A percentile compares a stretch with the other conserved stretches of the same genome.
Conservation (phyloP, 768 basidiomycete genomes). For the Mycena galericulata region DNA sequence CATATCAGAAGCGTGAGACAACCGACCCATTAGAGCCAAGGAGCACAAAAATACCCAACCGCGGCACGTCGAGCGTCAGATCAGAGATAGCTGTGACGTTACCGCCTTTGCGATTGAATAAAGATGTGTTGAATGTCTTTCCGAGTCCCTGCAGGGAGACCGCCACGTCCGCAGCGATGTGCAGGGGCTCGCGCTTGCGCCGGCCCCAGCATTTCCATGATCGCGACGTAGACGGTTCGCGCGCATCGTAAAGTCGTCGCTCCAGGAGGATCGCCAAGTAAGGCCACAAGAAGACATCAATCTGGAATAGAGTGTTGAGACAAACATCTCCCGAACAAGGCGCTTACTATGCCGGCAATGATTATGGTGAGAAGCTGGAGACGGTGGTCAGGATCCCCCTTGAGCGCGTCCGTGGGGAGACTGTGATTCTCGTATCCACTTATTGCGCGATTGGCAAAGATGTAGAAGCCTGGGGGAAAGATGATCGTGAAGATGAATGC, state of each 20-base stretch:
- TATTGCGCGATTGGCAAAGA: constrained; percentile 76
- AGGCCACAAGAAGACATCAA: constrained; percentile 82
- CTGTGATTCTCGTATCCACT: constrained; percentile 75
- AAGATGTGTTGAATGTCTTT: constrained; percentile 67
- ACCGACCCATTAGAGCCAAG: constrained; percentile 77
- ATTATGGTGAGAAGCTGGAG: constrained; percentile 68
- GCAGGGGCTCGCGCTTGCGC: constrained; percentile 30
- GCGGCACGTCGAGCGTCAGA: constrained; percentile 77
- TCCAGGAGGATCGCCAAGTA: constrained; percentile 72
- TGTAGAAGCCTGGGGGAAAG: constrained; percentile 83
- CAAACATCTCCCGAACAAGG: background rate
- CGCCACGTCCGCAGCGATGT: constrained; percentile 57
- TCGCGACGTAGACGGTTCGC: constrained; percentile 45
- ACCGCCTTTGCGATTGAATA: constrained; percentile 59
- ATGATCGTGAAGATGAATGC: constrained; percentile 75
- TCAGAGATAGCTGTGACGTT: constrained; percentile 73
- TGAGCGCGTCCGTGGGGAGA: constrained; percentile 63
- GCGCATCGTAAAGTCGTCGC: constrained; percentile 70
- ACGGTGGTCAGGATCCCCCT: constrained; percentile 70
- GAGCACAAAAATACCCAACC: constrained; percentile 80
- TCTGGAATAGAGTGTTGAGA: constrained; percentile 49
- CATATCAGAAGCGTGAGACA: background rate
- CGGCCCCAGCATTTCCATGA: constrained; percentile 53
- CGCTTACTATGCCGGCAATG: constrained; percentile 72
- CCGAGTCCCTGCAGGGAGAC: constrained; percentile 72